Base-by-base conservation (phyloP, 2,329 filamentous ascomycete genomes). In the Colletotrichum sp. region DNA sequence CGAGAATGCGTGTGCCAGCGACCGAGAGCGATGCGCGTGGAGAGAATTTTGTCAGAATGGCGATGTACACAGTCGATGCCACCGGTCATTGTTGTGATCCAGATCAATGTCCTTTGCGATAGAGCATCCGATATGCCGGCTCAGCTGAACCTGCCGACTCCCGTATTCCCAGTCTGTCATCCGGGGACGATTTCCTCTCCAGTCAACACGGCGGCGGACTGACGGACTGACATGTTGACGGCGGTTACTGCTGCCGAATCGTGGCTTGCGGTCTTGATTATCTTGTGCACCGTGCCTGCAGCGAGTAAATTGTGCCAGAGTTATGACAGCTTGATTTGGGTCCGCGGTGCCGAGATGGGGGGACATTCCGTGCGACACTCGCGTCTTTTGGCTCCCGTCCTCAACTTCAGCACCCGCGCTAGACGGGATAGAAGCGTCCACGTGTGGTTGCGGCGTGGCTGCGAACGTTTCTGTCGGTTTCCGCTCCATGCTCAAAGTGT, bases 131-230 rank as follows among this genome's bases (percentile, higher is more conserved):
- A 59, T 34, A 25, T 66, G 34, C 66, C 66, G 44, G n/a, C 34
- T 61, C 34, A 75, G 68, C 61, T 71, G 62, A 44, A 44, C 25
- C 69, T 71, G 72, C 68, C 61, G 34, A 61, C 68, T 49, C 72
- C 62, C 34, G 69, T 49, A 49, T 49, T 34, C 57, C 65, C 12
- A 22, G 29, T 29, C 19, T 34, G 19, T 29, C 55, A 59, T 59
- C 25, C 25, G 27, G 22, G 5, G 29, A 13, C 30, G 59, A 5
- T 22, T 49, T 11, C 13, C 22, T 30, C 30, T 19, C 25, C 32
- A 9, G 49, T 63, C 49, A 36, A 67, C n/a, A 30, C 39, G 12
- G 30, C n/a, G 8, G 30, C 29, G n/a, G 59, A 63, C 29, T 32
- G 19, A 63, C 29, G 12, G 29, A 27, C 11, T 29, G 30, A 55